Evolutionary conservation across 306 rosid genomes (phyloP), one percentile per base, ranked within the genome.

Genomic region (Cyclanthera cordifolia): DNA sequence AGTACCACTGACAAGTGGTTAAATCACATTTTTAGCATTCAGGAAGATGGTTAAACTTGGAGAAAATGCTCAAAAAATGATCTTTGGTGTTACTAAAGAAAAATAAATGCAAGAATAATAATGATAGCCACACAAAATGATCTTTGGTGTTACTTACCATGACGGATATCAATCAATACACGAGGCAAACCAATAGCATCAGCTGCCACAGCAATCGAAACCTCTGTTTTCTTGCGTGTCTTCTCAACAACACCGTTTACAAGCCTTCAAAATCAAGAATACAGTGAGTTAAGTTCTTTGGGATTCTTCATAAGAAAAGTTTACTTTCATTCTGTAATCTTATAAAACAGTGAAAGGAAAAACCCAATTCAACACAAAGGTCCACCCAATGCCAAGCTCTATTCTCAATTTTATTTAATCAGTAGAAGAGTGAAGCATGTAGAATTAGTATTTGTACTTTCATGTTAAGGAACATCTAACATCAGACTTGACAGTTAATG

Each of bases 171-270:
- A 76, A 94, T 82, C 73, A 94, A 78, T 76, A 74, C 76, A 51
- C 96, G 90, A 11, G 99, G 99, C 60, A 94, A 78, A 67, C 91
- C 88, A 73, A 90, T 88, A 37, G 85, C 90, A 46, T 78, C 90
- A 59, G 95, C 90, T 27, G 90, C 95, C 74, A 32, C 90, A 20
- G 86, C 91, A 54, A 94, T 88, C 27, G 99, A 88, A n/a, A 53
- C 64, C 84, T 77, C 78, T 39, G 75, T 80, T 77, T 84, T 82
- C 71, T 79, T 86, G 28, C 95, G 90, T 47, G 91, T 86, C 83
- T 94, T 94, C 86, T 88, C 99, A 82, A 94, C 79, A 77, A 78
- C 83, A 74, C 82, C 83, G 77, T 94, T 94, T 73, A 94, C 99
- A 76, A 94, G 87, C 95, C 99, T 94, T 75, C 66, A 76, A 58